Evolutionary conservation across 148 eudicot genomes (phyloP).

Genomic region (Hydrangea macrophylla): DNA sequence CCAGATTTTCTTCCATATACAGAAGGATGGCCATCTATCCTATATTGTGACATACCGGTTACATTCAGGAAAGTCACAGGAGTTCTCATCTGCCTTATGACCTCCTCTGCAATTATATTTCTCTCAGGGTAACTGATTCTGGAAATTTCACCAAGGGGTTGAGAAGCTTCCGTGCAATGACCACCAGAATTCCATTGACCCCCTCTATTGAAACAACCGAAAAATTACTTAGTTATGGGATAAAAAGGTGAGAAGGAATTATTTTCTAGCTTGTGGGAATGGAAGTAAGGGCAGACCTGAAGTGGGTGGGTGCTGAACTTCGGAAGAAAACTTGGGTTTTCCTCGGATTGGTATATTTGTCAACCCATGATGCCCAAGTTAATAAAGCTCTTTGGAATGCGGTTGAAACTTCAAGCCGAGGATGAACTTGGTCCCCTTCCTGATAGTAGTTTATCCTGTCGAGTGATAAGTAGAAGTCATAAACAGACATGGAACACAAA

Average conservation of each 20-base stretch:
- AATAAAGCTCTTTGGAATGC: constrained; percentile 66
- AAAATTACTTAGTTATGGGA: constrained; percentile 1
- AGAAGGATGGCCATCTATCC: constrained; percentile 91
- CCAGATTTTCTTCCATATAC: constrained; percentile 50
- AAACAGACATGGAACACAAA: neutral
- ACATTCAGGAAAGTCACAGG: constrained; percentile 66
- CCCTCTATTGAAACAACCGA: constrained; percentile 49
- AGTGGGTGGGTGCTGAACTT: constrained; percentile 89
- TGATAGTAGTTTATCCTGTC: constrained; percentile 87
- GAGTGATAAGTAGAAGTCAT: neutral
- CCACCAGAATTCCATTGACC: constrained; percentile 97
- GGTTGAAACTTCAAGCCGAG: constrained; percentile 60
- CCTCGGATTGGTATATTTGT: constrained; percentile 48
- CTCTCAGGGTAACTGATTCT: constrained; percentile 39
- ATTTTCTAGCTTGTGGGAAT: neutral
- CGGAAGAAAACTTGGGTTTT: constrained; percentile 81
- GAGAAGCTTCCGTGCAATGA: constrained; percentile 70
- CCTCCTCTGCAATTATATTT: constrained; percentile 55
- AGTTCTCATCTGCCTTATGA: constrained; percentile 59
- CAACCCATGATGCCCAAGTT: constrained; percentile 94
- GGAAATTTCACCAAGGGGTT: constrained; percentile 40
- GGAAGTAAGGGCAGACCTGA: constrained; percentile 49
- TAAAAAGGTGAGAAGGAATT: neutral
- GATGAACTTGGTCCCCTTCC: constrained; percentile 68
- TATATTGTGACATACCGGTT: constrained; percentile 62